Evolutionary conservation across 176 grass and related monocot species (phyloP).

Genomic region (Dactylis glomerata): DNA sequence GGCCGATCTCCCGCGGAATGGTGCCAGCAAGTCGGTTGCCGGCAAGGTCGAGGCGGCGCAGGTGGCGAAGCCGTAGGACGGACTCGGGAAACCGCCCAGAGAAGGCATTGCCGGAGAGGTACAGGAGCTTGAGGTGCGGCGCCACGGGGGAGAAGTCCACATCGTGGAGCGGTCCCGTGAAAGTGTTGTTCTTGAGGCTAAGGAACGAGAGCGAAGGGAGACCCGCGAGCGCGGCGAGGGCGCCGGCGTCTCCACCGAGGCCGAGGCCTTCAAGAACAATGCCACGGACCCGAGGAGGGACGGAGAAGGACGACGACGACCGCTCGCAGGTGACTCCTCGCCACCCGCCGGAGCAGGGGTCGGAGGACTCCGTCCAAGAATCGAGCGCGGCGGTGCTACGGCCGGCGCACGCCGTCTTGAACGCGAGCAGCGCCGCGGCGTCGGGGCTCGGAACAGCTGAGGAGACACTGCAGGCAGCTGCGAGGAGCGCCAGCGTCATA

Average conservation of each 20-base stretch:
- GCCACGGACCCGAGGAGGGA: constrained; percentile 39
- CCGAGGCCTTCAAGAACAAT: constrained; percentile 64
- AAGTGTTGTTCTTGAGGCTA: constrained; percentile 87
- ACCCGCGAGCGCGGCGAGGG: constrained; percentile 40
- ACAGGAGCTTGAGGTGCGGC: constrained; percentile 83
- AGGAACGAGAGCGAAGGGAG: constrained; percentile 62
- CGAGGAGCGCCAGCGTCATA: constrained; percentile 24
- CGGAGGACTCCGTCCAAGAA: constrained; percentile 50
- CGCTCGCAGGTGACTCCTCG: constrained; percentile 54
- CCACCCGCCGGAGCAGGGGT: constrained; percentile 65
- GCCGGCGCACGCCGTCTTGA: constrained; percentile 59
- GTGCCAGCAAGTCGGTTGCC: constrained; percentile 45
- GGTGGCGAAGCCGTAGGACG: constrained; percentile 67
- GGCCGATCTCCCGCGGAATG: constrained; percentile 66
- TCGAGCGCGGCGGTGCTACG: constrained; percentile 28
- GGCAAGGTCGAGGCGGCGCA: constrained; percentile 73
- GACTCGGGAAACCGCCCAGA: constrained; percentile 58
- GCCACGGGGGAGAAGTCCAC: constrained; percentile 55
- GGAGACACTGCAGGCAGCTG: background rate
- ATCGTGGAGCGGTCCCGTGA: constrained; percentile 38
- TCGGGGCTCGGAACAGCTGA: constrained; percentile 26
- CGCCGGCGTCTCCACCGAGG: constrained; percentile 47
- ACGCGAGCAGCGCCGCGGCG: constrained; percentile 51
- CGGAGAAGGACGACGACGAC: background rate
- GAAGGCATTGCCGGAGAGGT: constrained; percentile 84